Base-by-base conservation (phyloP, 1,284 basidiomycete genomes). In the Hemileia vastatrix region DNA sequence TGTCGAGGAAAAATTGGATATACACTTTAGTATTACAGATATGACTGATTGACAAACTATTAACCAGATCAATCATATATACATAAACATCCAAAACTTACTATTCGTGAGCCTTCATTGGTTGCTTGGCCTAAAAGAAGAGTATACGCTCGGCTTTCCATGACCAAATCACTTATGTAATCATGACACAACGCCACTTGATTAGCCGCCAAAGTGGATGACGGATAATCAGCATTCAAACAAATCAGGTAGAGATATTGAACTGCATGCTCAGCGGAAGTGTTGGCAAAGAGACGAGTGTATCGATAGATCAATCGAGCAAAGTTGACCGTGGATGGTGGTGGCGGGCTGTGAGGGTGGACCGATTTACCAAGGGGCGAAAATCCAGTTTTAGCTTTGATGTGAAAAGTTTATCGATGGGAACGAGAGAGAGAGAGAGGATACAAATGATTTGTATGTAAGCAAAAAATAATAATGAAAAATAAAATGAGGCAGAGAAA, bases 181-280 rank as follows among this genome's bases (percentile, higher is more conserved):
- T 93, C 90, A 83, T 92, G 89, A 11, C 90, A 87, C 43, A 79
- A 82, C 70, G 89, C 85, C 21, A 90, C 79, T 74, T 96, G 93
- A 72, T 91, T 87, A 68, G 83, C 84, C 13, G 90, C 90, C 1
- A 87, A 79, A 2, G 76, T 76, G 21, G 67, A 67, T 4, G 50
- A 43, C 1, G 79, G 77, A 1, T 76, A 85, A 72, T 96, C 91
- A 6, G 86, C 81, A 24, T 83, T 83, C 11, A 99, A 82, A 64
- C 86, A 85, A 11, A 96, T 83, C 65, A 90, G 87, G 74, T 93
- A 94, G 43, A 96, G 87, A 71, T 99, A 98, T 77, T 97, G 91
- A 59, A 99, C 78, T 0, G 93, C 95, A 67, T 93, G 89, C 70
- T 88, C 86, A 0, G 92, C 86, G 70, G 95, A 93, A 80, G 90